phyloP scores from a whole-genome alignment of 2,329 filamentous ascomycete genomes.

The Aureobasidium sp. region DNA sequence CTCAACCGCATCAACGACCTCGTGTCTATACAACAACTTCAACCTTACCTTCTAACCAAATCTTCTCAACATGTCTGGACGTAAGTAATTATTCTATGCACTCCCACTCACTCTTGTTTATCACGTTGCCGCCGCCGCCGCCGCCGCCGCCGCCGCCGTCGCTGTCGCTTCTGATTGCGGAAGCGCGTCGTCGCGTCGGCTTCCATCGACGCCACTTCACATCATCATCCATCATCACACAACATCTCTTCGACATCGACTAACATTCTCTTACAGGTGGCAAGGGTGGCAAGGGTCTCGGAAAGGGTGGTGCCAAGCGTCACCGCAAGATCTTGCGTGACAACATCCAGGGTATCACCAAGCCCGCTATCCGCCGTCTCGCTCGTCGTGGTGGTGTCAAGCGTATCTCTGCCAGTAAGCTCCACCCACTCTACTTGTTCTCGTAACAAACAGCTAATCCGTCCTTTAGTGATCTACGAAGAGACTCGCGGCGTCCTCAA shows the following conservation, averaged over 20 bases:
- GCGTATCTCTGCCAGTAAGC: conserved; percentile 90
- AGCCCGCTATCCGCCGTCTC: conserved; percentile 97
- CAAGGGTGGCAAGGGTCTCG: conserved; percentile 95
- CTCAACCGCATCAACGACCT: neutral
- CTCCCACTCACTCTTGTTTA: neutral
- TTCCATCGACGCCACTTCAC: neutral
- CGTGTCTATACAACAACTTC: neutral
- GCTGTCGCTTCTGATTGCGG: neutral
- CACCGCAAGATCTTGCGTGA: conserved; percentile 98
- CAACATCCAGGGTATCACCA: conserved; percentile 99
- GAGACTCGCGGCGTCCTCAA: conserved; percentile 77
- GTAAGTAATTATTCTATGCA: conserved; percentile 32
- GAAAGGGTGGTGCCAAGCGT: conserved; percentile 97
- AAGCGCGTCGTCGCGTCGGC: conserved; percentile 12
- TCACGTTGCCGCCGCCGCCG: neutral
- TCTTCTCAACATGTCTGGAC: conserved; percentile 43
- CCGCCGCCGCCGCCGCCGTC: neutral
- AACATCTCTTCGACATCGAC: conserved; percentile 21
- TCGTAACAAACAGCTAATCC: conserved; percentile 1
- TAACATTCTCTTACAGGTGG: conserved; percentile 54
- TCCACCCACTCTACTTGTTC: neutral
- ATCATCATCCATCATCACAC: neutral
- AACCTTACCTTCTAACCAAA: neutral
- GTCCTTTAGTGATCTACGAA: conserved; percentile 64
- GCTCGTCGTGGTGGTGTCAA: conserved; percentile 99